Percentiles rank a stretch among this genome's conserved stretches.
phyloP scores from a whole-genome alignment of 2,329 filamentous ascomycete genomes.

The Pestalotiopsis sp. region DNA sequence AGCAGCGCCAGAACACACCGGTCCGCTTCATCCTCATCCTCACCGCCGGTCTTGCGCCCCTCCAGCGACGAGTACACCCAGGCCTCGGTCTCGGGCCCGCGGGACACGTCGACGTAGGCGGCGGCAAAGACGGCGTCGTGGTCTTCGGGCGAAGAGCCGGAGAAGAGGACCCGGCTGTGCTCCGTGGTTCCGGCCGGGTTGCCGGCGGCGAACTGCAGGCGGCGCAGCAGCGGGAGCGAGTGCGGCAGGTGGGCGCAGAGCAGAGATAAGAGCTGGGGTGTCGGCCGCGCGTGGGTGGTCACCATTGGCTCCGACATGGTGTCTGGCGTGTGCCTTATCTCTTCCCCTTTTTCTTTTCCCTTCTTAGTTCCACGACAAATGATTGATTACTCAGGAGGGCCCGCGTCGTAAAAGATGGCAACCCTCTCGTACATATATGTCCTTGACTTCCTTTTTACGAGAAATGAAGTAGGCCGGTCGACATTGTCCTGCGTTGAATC shows the following conservation, averaged over 20 bases:
- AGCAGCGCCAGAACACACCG: constrained; percentile 18
- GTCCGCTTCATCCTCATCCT: not conserved
- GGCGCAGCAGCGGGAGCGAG: constrained; percentile 63
- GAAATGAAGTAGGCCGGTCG: not conserved
- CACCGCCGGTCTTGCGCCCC: not conserved
- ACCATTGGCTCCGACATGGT: constrained; percentile 1
- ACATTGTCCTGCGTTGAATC: not conserved
- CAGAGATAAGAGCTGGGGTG: constrained; percentile 44
- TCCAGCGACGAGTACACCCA: constrained; percentile 64
- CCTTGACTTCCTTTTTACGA: not conserved
- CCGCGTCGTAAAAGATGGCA: not conserved
- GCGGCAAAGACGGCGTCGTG: constrained; percentile 47
- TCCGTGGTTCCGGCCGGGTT: constrained; percentile 40
- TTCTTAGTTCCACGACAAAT: not conserved
- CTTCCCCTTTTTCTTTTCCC: not conserved
- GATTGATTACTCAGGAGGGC: not conserved
- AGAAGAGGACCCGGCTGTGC: constrained; percentile 45
- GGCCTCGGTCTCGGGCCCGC: constrained; percentile 64
- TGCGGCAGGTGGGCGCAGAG: constrained; percentile 56
- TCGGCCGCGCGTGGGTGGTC: constrained; percentile 30
- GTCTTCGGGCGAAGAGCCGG: constrained; percentile 24
- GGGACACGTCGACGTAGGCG: constrained; percentile 63
- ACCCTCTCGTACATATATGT: not conserved
- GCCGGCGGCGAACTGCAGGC: constrained; percentile 59
- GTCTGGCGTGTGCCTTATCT: not conserved